phyloP scores from a whole-genome alignment of 1,284 basidiomycete species.

The Boletus semigastroideus region DNA sequence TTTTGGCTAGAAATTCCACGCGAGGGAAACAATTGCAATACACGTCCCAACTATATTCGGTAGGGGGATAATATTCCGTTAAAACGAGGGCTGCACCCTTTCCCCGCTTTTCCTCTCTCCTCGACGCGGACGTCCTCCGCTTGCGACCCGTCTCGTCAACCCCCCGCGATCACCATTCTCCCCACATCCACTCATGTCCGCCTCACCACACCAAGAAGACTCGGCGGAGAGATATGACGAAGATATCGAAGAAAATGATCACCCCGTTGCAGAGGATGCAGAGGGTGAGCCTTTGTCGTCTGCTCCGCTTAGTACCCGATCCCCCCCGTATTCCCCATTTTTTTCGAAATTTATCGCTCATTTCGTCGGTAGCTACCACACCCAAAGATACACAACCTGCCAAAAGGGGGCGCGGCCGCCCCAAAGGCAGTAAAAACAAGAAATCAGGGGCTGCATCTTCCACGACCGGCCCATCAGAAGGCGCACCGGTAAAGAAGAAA shows the following conservation, averaged over 20 bases:
- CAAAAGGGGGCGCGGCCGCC: slow-evolving; percentile 76
- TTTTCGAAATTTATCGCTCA: slow-evolving; percentile 21
- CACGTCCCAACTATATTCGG: slow-evolving; percentile 66
- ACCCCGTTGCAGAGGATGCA: slow-evolving; percentile 32
- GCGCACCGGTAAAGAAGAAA: slow-evolving; percentile 47
- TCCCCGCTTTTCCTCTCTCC: slow-evolving; percentile 57
- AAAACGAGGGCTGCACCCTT: slow-evolving; percentile 66
- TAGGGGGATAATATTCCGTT: slow-evolving; percentile 61
- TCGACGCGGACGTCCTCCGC: slow-evolving; percentile 33
- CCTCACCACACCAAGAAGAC: slow-evolving; percentile 42
- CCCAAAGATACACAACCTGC: slow-evolving; percentile 35
- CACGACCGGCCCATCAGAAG: slow-evolving; percentile 40
- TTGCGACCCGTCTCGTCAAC: slow-evolving; percentile 23
- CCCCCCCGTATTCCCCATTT: slow-evolving; percentile 15
- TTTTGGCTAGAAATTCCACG: slow-evolving; percentile 52
- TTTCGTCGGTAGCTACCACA: slow-evolving; percentile 20
- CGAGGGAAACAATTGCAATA: slow-evolving; percentile 54
- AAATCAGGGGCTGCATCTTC: slow-evolving; percentile 46
- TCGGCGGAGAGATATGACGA: slow-evolving; percentile 41
- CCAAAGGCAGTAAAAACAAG: slow-evolving; percentile 83
- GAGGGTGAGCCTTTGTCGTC: slow-evolving; percentile 33
- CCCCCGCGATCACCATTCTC: slow-evolving; percentile 29
- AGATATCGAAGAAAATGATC: slow-evolving; percentile 44
- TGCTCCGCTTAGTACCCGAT: slow-evolving; percentile 4
- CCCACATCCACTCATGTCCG: slow-evolving; percentile 41